Evolutionary conservation across 805 yeast species (phyloP).

Genomic region (Lipomyces chichibuensis): DNA sequence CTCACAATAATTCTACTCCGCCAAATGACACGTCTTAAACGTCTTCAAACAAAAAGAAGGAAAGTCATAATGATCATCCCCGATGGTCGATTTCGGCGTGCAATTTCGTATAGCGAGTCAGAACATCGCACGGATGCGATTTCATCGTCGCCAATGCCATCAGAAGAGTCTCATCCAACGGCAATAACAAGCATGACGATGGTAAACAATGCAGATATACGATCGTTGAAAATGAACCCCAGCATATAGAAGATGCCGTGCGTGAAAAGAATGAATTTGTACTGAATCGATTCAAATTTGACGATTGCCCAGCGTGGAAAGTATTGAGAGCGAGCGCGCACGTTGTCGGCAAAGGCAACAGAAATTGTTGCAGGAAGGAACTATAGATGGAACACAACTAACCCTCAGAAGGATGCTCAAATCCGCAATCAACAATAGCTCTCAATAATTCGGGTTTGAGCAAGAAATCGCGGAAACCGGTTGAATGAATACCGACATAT

Average conservation of each 20-base stretch:
- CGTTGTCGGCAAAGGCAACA: background rate
- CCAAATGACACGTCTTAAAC: background rate
- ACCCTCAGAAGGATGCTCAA: constrained; percentile 99
- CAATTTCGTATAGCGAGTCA: background rate
- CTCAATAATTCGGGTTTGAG: constrained; percentile 95
- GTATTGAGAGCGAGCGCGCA: constrained; percentile 5
- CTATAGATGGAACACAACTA: constrained; percentile 45
- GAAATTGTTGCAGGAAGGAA: constrained; percentile 11
- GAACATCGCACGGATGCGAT: background rate
- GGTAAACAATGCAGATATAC: background rate
- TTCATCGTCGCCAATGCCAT: background rate
- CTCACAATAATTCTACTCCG: background rate
- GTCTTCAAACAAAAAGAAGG: background rate
- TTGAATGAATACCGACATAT: constrained; percentile 96
- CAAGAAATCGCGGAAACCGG: constrained; percentile 97
- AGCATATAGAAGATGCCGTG: background rate
- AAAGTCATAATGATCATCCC: background rate
- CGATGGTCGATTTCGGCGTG: background rate
- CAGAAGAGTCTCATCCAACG: too few species aligned
- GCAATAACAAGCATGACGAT: too few species aligned
- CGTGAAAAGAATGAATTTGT: background rate
- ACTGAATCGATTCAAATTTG: background rate
- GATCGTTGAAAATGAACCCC: background rate
- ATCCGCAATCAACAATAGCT: constrained; percentile 98
- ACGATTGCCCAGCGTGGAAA: background rate